Conservation (phyloP, 371 early-diverging fungal species). For the Mucor plumbeus region DNA sequence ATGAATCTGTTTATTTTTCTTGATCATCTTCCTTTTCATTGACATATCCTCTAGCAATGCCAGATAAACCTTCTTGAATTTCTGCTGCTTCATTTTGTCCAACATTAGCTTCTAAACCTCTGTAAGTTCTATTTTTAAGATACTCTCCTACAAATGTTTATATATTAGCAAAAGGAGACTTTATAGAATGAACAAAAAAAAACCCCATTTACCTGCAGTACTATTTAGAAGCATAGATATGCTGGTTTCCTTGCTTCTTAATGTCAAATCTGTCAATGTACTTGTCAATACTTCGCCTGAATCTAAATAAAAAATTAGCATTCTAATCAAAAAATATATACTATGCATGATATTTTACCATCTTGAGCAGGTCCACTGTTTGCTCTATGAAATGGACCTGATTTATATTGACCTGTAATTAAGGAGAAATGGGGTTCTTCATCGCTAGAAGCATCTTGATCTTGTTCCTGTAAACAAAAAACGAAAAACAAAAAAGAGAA, state of each 20-base stretch:
- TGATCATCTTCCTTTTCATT: constrained; percentile 37
- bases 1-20: neutral
- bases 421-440: constrained; percentile 89
- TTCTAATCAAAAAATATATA: neutral
- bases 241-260: constrained; percentile 64
- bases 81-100: constrained; percentile 69
- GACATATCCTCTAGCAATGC: constrained; percentile 86
- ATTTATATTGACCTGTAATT: constrained; percentile 82
- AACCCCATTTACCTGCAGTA: constrained; percentile 65
- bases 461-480: constrained; percentile 35
- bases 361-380: constrained; percentile 23
- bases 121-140: constrained; percentile 74
- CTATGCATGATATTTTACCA: constrained; percentile 18
- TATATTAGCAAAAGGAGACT: neutral
- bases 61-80: constrained; percentile 81
- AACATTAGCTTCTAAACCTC: constrained; percentile 77
- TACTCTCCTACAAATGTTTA: constrained; percentile 55
- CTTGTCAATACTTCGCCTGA: constrained; percentile 38
- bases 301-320: constrained; percentile 4
- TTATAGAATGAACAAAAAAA: neutral
- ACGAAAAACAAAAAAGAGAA: neutral
- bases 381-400: constrained; percentile 50
- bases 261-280: constrained; percentile 55
- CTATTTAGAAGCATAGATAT: constrained; percentile 73
- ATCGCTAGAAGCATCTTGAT: constrained; percentile 59